phyloP scores from a whole-genome alignment of 306 rosid genomes.

The Inga oerstediana region DNA sequence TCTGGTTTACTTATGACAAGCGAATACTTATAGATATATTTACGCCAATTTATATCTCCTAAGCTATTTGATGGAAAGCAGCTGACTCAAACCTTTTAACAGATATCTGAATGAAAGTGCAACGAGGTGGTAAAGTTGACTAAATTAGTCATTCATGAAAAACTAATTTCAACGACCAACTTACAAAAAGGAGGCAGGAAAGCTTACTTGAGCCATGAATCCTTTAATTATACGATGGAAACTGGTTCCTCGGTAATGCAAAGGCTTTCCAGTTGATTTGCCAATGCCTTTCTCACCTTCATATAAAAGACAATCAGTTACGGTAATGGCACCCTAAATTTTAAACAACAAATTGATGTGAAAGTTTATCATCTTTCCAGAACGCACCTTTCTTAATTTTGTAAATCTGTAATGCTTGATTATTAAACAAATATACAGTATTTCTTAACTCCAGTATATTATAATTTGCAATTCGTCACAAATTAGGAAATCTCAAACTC shows the following conservation, averaged over 20 bases:
- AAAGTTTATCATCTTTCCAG: conserved; percentile 18
- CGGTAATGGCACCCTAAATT: not conserved
- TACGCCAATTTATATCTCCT: not conserved
- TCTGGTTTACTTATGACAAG: not conserved
- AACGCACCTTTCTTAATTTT: not conserved
- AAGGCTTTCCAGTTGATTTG: conserved; percentile 78
- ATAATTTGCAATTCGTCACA: not conserved
- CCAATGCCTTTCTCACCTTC: conserved; percentile 95
- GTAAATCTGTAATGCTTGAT: not conserved
- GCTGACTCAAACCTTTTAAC: not conserved
- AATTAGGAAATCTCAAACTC: conserved; percentile 6
- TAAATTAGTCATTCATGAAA: not conserved
- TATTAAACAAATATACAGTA: conserved; percentile 5
- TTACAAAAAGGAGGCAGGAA: conserved; percentile 4
- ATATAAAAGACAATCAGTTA: conserved; percentile 29
- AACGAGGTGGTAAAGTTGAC: not conserved
- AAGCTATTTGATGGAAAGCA: not conserved
- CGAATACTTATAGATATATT: not conserved
- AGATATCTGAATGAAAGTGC: not conserved
- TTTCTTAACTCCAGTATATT: not conserved
- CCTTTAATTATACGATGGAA: conserved; percentile 93
- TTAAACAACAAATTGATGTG: not conserved
- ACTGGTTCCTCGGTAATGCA: conserved; percentile 79
- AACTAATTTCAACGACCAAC: not conserved
- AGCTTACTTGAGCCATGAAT: conserved; percentile 97